phyloP scores from a whole-genome alignment of 805 yeast species.

The Ogataea kodamae region DNA sequence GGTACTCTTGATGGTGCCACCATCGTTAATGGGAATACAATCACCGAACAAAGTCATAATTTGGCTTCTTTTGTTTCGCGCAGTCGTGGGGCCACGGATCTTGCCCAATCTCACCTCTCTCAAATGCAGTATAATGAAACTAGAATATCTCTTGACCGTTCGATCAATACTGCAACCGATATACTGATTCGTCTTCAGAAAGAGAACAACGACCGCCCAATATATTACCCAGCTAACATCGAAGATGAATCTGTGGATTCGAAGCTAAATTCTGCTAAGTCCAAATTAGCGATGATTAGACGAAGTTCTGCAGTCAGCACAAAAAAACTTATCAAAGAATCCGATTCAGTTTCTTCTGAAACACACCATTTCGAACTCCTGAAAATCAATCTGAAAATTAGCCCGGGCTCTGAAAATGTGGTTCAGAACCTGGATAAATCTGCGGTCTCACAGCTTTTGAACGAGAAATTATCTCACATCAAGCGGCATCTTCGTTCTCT shows the following conservation, averaged over 20 bases:
- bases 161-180: slow-evolving; percentile 51
- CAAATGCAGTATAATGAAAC: slow-evolving; percentile 78
- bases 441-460: slow-evolving; percentile 66
- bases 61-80: slow-evolving; percentile 13
- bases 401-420: slow-evolving; percentile 39
- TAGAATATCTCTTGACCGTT: slow-evolving; percentile 58
- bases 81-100: slow-evolving; percentile 26
- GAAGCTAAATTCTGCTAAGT: slow-evolving; percentile 44
- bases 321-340: slow-evolving; percentile 12
- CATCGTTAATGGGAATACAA: slow-evolving; percentile 24
- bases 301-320: slow-evolving; percentile 33
- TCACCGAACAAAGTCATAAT: slow-evolving; percentile 6
- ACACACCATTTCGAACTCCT: slow-evolving; percentile 54
- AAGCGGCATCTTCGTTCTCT: slow-evolving; percentile 66
- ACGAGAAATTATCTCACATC: slow-evolving; percentile 62
- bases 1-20: slow-evolving; percentile 31
- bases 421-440: slow-evolving; percentile 60
- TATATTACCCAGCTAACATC: slow-evolving; percentile 54
- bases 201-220: slow-evolving; percentile 60
- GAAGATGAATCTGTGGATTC: slow-evolving; percentile 31
- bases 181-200: slow-evolving; percentile 46
- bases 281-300: slow-evolving; percentile 51
- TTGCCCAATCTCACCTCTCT: slow-evolving; percentile 48
- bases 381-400: slow-evolving; percentile 60
- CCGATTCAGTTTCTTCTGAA: slow-evolving; percentile 20